Base-by-base conservation (phyloP, 441 rosid genomes). In the Omphalea diandra region DNA sequence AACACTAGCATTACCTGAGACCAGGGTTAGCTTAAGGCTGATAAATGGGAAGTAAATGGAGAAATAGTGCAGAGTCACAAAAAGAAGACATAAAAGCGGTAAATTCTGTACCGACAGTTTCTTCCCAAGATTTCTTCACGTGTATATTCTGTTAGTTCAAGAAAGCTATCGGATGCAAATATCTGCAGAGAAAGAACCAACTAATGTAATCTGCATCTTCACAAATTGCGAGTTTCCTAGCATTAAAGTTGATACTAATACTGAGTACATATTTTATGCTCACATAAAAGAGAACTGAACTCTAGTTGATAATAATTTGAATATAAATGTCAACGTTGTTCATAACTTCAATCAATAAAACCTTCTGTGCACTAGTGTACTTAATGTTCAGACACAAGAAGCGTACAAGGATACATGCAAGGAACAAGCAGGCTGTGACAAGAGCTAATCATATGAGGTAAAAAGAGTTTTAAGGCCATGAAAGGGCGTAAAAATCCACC, bases 81-180 rank as follows among this genome's bases (percentile, higher is more conserved):
- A 40, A 61, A 44, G 72, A 50, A 26, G 32, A 33, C 32, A 43
- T 11, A 58, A 32, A 49, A 61, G n/a, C n/a, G n/a, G 14, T 27
- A 33, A 53, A 29, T 31, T 62, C 64, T 85, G 32, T 84, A 94
- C 98, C 98, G 81, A 65, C 98, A 94, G 79, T 94, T 94, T 76
- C 97, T 88, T 79, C 97, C 98, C 85, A 94, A 78, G 72, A 94
- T 90, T 80, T 94, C 97, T 78, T 94, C 98, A 0, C 98, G 90
- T 55, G 97, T 69, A 76, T 82, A 91, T 79, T 94, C 97, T 12
- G 97, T 94, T 82, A 94, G 70, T 80, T 94, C 97, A 77, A 94
- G 96, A 79, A 94, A 94, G 82, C 95, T 94, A 81, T 94, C 97
- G 4, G 98, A 94, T 29, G 98, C 98, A 80, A 91, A 94, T 76